Percentiles rank a stretch among this genome's conserved stretches.
These are phyloP conservation scores for Calocera cornea DNA, from an alignment of 768 basidiomycete species.

Conservation along the genomic window DNA sequence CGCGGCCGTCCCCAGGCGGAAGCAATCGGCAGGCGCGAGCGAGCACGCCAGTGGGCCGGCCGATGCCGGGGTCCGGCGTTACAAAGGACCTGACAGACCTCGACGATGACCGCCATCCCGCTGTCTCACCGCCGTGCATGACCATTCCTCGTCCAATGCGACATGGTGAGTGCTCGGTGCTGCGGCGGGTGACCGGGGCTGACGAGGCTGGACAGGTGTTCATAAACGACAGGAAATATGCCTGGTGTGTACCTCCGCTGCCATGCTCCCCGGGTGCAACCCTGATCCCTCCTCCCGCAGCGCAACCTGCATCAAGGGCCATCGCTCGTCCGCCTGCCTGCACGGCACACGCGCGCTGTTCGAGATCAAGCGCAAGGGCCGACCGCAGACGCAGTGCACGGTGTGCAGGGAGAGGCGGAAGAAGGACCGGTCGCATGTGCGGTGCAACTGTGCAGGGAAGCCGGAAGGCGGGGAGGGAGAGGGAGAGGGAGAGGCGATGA, in stretches of 20 bases:
- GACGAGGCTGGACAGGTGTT: conserved; percentile 36
- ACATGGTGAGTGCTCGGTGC: background rate
- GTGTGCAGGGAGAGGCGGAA: conserved; percentile 72
- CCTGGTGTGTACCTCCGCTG: conserved; percentile 41
- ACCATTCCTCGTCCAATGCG: background rate
- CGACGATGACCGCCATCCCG: background rate
- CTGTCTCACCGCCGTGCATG: background rate
- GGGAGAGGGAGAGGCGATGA: background rate
- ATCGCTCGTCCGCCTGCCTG: conserved; percentile 76
- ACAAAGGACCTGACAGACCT: too few relatives aligned
- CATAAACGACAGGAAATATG: conserved; percentile 70
- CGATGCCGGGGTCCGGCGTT: background rate
- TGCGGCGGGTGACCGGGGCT: background rate
- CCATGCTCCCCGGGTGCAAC: background rate
- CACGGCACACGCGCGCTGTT: conserved; percentile 83
- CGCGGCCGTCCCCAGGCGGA: background rate
- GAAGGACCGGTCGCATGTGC: conserved; percentile 66
- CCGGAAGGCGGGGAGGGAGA: background rate
- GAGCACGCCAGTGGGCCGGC: background rate
- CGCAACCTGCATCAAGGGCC: conserved; percentile 88
- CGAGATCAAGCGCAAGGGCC: conserved; percentile 85
- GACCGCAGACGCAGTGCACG: conserved; percentile 80
- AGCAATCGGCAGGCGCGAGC: background rate
- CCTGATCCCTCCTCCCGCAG: conserved; percentile 27
- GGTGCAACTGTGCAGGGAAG: conserved; percentile 46